Evolutionary conservation across 805 yeast species (phyloP), one percentile per base, ranked within the genome.

Genomic region (Wickerhamomyces rabaulensis): DNA sequence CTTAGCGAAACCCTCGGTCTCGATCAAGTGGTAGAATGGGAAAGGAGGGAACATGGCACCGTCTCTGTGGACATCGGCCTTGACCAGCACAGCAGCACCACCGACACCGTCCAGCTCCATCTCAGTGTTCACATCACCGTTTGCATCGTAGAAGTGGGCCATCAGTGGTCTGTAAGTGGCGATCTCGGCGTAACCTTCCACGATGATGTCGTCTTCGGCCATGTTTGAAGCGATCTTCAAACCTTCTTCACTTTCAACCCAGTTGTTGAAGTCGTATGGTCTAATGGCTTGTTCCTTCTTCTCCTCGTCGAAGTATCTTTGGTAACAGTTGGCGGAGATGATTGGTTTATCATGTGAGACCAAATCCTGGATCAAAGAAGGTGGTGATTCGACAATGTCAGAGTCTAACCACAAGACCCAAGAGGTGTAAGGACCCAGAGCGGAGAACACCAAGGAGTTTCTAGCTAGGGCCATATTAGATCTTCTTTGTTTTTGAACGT

Each of bases 41-140:
- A 94, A 94, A 42, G 95, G 87, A 16, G 99, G 99, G 79, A 94
- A 94, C 97, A 94, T 92, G 46, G 98, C 98, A 43, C 99, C 99
- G 66, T 94, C 99, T 64, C 99, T 78, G 68, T 94, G 99, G 45
- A 94, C 99, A 56, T 91, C 97, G 10, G 97, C 96, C 63, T 92
- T 89, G 26, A 94, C 99, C 68, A 94, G 65, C 27, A 95, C 82
- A 39, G 97, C 95, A 20, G 97, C 96, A 52, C 97, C 98, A 45
- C 99, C 99, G 48, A 94, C 98, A 64, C 99, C 99, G 65, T 94
- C 98, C 49, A 94, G 74, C 40, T 78, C 79, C 87, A 94, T 84
- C 61, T 84, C 92, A 4, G 82, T 76, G 53, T 75, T 72, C 12
- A 61, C 49, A 47, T 82, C 83, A 23, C 86, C 94, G 8, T 73